phyloP scores from a whole-genome alignment of 139 green algal genomes.

The Eudorina sp. region DNA sequence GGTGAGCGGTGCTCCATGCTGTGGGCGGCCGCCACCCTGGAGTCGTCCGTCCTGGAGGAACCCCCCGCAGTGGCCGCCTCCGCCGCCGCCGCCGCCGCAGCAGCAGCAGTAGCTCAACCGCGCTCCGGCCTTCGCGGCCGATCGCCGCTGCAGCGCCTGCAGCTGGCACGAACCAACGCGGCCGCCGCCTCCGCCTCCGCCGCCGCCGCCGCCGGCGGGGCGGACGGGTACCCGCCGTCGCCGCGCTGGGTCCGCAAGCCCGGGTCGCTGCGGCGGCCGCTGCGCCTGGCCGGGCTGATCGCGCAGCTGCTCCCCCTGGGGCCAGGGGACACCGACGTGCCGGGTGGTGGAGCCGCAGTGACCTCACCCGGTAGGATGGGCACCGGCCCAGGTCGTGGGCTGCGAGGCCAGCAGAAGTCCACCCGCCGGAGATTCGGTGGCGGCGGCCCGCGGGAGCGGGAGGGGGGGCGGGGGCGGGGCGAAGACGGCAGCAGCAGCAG shows the following conservation, averaged over 20 bases:
- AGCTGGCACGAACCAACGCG: too few relatives aligned
- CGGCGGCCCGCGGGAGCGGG: background rate
- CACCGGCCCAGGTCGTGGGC: too few relatives aligned
- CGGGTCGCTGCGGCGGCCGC: background rate
- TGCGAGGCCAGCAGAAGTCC: too few relatives aligned
- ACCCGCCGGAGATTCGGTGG: too few relatives aligned
- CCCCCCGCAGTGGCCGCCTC: background rate
- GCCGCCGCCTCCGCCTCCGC: too few relatives aligned
- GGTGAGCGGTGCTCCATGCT: slow-evolving; percentile 12
- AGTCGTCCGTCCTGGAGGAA: background rate
- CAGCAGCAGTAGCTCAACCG: background rate
- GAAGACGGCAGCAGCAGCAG: background rate
- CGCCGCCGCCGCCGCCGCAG: background rate
- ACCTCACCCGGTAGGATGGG: too few relatives aligned
- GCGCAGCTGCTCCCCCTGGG: slow-evolving; percentile 31
- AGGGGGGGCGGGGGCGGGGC: too few relatives aligned
- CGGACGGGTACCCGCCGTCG: background rate
- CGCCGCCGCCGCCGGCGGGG: background rate
- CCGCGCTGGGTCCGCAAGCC: slow-evolving; percentile 11
- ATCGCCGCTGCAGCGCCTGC: too few relatives aligned
- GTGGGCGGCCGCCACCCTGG: slow-evolving; percentile 30
- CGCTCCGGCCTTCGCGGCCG: too few relatives aligned
- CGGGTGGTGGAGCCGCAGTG: too few relatives aligned
- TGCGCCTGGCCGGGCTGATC: background rate
- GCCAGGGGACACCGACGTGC: too few relatives aligned